Percentiles rank a stretch among this genome's conserved stretches.
phyloP scores from a whole-genome alignment of 2,329 filamentous ascomycete genomes.

The Tolypocladium tundrense region DNA sequence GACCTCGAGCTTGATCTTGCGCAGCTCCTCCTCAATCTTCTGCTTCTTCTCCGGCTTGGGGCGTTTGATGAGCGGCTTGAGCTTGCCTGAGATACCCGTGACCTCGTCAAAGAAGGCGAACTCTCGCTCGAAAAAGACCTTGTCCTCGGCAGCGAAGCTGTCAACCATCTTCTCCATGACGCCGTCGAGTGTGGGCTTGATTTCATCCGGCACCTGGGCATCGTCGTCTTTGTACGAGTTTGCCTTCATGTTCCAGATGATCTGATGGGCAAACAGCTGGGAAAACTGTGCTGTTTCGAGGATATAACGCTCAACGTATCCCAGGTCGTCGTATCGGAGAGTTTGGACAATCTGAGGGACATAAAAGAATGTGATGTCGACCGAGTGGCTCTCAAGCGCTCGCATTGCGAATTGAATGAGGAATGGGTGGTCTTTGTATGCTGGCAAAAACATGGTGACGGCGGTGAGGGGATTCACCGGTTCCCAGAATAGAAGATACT shows the following conservation, averaged over 20 bases:
- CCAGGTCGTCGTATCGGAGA: conserved; percentile 81
- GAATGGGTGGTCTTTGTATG: conserved; percentile 84
- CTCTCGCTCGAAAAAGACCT: conserved; percentile 82
- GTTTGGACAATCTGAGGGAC: conserved; percentile 97
- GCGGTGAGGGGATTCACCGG: conserved; percentile 89
- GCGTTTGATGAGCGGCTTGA: conserved; percentile 85
- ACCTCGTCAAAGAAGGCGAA: conserved; percentile 98
- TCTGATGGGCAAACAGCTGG: conserved; percentile 97
- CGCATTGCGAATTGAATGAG: conserved; percentile 95
- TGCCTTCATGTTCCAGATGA: conserved; percentile 99
- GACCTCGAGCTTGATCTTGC: conserved; percentile 93
- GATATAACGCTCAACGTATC: conserved; percentile 94
- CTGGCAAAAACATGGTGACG: conserved; percentile 84
- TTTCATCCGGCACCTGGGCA: conserved; percentile 74
- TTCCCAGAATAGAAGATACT: conserved; percentile 89
- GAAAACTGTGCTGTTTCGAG: conserved; percentile 94
- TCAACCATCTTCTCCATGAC: conserved; percentile 77
- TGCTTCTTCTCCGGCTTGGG: conserved; percentile 96
- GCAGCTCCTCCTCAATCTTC: conserved; percentile 96
- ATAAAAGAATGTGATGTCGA: conserved; percentile 98
- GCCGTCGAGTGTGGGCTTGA: conserved; percentile 87
- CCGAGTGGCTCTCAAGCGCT: conserved; percentile 82
- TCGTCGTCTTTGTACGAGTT: conserved; percentile 98
- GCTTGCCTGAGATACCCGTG: conserved; percentile 87
- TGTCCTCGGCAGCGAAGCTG: conserved; percentile 71